Percentiles rank a stretch among this genome's conserved stretches.
These are phyloP conservation scores for Glaciozyma antarctica DNA, from an alignment of 768 basidiomycete species.

Conservation along the genomic window DNA sequence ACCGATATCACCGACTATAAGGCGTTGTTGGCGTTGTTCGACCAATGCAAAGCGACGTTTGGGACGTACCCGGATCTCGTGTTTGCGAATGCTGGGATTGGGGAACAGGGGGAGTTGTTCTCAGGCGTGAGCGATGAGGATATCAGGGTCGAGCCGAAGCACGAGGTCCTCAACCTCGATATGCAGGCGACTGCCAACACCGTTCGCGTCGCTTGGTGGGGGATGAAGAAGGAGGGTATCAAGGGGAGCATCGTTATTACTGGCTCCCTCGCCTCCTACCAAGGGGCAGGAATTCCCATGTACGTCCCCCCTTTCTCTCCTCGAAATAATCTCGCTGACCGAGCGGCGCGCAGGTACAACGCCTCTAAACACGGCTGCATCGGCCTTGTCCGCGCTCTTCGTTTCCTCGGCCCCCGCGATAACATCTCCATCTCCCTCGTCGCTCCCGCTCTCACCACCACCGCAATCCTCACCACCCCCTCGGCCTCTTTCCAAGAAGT, in stretches of 20 bases:
- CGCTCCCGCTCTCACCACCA: constrained; percentile 1
- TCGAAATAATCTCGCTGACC: background rate
- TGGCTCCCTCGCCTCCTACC: background rate
- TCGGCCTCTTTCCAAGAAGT: background rate
- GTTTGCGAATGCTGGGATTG: background rate
- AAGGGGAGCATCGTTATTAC: background rate
- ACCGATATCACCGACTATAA: background rate
- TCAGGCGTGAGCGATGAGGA: background rate
- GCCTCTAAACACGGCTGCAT: background rate
- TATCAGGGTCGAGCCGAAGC: background rate
- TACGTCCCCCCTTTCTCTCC: background rate
- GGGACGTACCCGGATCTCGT: background rate
- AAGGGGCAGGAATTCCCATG: background rate
- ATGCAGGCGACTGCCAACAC: background rate
- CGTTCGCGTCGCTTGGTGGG: background rate
- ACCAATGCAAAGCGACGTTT: background rate
- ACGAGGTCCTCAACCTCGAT: background rate
- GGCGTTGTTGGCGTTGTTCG: background rate
- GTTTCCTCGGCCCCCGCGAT: background rate
- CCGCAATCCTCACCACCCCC: background rate
- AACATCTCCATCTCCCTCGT: constrained; percentile 6
- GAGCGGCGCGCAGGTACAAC: background rate
- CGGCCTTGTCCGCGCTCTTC: background rate
- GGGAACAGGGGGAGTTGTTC: background rate
- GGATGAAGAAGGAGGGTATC: background rate